Evolutionary conservation across 179 eudicot species (phyloP).

Genomic region (Spergularia azorica): DNA sequence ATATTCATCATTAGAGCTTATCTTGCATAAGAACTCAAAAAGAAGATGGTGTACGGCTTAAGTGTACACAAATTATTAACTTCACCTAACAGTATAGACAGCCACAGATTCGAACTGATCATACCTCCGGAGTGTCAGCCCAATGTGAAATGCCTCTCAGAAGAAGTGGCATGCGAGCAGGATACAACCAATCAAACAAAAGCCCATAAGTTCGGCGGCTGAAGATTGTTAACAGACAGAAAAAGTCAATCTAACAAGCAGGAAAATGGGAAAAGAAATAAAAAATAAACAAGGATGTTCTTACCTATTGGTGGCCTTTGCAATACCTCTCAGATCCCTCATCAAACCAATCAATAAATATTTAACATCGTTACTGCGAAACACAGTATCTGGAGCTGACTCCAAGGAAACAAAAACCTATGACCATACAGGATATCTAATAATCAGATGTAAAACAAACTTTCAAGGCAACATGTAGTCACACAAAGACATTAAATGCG

Average conservation of each 20-base stretch:
- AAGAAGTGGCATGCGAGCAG: conserved; percentile 85
- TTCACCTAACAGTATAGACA: conserved; percentile 6
- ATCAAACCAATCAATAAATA: conserved; percentile 81
- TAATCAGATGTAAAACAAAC: conserved; percentile 13
- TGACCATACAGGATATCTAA: conserved; percentile 18
- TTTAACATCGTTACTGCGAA: conserved; percentile 78
- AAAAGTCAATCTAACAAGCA: conserved; percentile 6
- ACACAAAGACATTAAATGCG: background rate
- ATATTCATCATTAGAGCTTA: conserved; percentile 1
- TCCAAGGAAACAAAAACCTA: conserved; percentile 82
- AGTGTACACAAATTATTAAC: background rate
- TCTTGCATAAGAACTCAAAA: background rate
- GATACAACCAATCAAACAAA: conserved; percentile 98
- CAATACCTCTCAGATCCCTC: conserved; percentile 97
- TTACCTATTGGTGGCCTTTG: conserved; percentile 96
- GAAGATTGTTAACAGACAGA: conserved; percentile 30
- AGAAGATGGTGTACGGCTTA: background rate
- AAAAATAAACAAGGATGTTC: background rate
- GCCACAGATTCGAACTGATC: background rate
- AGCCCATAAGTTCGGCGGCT: conserved; percentile 94
- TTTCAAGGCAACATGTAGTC: background rate
- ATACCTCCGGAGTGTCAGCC: conserved; percentile 99
- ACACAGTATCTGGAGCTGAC: conserved; percentile 77
- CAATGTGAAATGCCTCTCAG: conserved; percentile 90
- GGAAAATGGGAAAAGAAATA: conserved; percentile 1